Evolutionary conservation across 2,329 filamentous ascomycete genomes (phyloP).

Genomic region (Samsoniella hepiali): DNA sequence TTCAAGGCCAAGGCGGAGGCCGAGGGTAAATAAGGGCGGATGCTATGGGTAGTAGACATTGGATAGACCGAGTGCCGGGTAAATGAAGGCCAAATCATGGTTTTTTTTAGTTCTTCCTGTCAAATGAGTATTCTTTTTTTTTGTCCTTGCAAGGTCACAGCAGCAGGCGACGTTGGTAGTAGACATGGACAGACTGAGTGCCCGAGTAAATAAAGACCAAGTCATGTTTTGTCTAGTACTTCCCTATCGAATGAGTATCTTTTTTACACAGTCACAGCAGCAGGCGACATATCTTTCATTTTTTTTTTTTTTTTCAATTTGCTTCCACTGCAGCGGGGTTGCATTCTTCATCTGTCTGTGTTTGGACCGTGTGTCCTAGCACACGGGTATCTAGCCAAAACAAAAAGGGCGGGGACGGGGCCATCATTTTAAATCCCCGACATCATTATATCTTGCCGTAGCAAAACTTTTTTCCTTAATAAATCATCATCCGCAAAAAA

Average conservation of each 20-base stretch:
- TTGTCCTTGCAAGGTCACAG: background rate
- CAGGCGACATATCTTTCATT: background rate
- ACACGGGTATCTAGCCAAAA: slow-evolving; percentile 18
- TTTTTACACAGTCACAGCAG: background rate
- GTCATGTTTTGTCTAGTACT: too few species aligned
- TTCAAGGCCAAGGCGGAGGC: slow-evolving; percentile 8
- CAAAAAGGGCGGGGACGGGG: background rate
- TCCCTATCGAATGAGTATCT: too few species aligned
- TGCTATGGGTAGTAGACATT: background rate
- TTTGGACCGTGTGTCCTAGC: slow-evolving; percentile 13
- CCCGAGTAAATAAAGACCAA: too few species aligned
- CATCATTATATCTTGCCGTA: slow-evolving; percentile 8
- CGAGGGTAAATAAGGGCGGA: background rate
- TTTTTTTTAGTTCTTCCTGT: background rate
- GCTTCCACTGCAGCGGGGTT: background rate
- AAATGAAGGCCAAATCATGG: background rate
- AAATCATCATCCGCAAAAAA: background rate
- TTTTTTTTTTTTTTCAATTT: background rate
- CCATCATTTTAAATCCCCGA: background rate
- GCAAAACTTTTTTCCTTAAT: background rate
- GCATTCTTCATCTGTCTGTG: slow-evolving; percentile 6
- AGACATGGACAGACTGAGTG: too few species aligned
- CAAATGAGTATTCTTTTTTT: background rate
- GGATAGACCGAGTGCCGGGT: background rate
- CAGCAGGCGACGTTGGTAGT: background rate